Base-by-base conservation (phyloP, 2,329 filamentous ascomycete genomes). In the Dichotomopilus funicola region DNA sequence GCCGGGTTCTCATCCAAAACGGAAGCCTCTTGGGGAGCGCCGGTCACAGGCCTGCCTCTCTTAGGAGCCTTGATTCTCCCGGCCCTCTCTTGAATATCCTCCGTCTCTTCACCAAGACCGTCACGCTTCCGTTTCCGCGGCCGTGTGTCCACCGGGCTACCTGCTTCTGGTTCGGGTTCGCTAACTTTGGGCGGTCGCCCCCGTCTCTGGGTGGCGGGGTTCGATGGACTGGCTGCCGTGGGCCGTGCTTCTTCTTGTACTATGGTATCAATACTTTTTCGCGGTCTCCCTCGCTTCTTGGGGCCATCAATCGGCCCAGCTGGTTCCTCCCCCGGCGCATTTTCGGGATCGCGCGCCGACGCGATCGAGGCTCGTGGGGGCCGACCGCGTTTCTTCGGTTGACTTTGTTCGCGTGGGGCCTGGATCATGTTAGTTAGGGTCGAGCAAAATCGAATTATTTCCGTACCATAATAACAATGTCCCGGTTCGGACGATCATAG, bases 341-440 rank as follows among this genome's bases (percentile, higher is more conserved):
- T 13, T 47, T 47, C 42, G 38, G 55, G 12, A 33, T 40, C 53
- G 52, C 52, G 59, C 27, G 35, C 45, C 12, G 65, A 63, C 63
- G 63, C 65, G 66, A 52, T 61, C 19, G 63, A 63, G 63, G 67
- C 61, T 60, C 51, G 61, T 2, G 62, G 51, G 8, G 62, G 60
- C 19, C 66, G 69, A 53, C 69, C 71, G 61, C 71, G 72, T 62
- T 69, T 71, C 42, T 67, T 64, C 60, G 71, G 72, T 13, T 67
- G 63, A 51, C 66, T 65, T 42, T 65, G 58, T 31, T 59, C 57
- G 33, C 60, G 54, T 5, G 64, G 63, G 33, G 65, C 59, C 67
- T 68, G 9, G 3, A 27, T n/a, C 6, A 2, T 6, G 13, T 45
- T 63, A n/a, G 60, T 49, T 31, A 11, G 5, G 10, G 6, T 45